These are phyloP conservation scores for Cerrena zonata DNA, from an alignment of 1,284 basidiomycete species.

Conservation along the genomic window DNA sequence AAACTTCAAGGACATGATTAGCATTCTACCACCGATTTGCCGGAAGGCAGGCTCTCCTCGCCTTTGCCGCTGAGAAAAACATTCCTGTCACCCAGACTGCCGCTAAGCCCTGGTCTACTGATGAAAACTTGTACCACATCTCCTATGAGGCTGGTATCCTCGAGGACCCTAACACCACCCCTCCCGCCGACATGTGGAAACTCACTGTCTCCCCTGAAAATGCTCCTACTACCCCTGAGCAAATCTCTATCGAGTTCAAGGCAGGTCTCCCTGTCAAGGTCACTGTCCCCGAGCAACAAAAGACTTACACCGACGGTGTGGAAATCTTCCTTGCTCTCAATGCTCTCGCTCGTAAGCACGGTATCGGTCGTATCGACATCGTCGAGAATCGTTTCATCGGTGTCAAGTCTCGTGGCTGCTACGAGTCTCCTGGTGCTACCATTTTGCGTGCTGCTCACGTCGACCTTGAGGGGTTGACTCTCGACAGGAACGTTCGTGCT, in stretches of 20 bases:
- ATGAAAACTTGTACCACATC: slow-evolving; percentile 99
- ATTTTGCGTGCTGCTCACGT: slow-evolving; percentile 94
- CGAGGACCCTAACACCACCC: slow-evolving; percentile 93
- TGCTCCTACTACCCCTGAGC: slow-evolving; percentile 79
- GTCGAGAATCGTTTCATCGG: slow-evolving; percentile 99
- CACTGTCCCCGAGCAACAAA: slow-evolving; percentile 42
- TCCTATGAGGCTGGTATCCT: slow-evolving; percentile 99
- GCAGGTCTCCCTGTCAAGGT: slow-evolving; percentile 84
- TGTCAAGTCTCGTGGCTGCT: slow-evolving; percentile 97
- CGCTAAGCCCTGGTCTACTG: slow-evolving; percentile 98
- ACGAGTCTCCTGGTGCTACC: slow-evolving; percentile 94
- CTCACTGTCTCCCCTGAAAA: slow-evolving; percentile 81
- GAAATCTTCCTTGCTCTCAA: slow-evolving; percentile 94
- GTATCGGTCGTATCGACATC: slow-evolving; percentile 94
- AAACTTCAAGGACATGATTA: slow-evolving; percentile 23
- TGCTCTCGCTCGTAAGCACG: slow-evolving; percentile 88
- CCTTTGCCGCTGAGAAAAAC: slow-evolving; percentile 82
- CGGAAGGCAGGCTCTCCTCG: slow-evolving; percentile 87
- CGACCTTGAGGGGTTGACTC: slow-evolving; percentile 93
- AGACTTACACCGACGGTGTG: slow-evolving; percentile 83
- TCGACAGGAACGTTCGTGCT: slow-evolving; percentile 94
- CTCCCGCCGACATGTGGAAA: slow-evolving; percentile 99
- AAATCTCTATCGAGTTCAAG: slow-evolving; percentile 80
- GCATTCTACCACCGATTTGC: slow-evolving; percentile 98
- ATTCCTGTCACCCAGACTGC: slow-evolving; percentile 95